Evolutionary conservation across 2,329 filamentous ascomycete genomes (phyloP).

Genomic region (Didymellaceae sp.): DNA sequence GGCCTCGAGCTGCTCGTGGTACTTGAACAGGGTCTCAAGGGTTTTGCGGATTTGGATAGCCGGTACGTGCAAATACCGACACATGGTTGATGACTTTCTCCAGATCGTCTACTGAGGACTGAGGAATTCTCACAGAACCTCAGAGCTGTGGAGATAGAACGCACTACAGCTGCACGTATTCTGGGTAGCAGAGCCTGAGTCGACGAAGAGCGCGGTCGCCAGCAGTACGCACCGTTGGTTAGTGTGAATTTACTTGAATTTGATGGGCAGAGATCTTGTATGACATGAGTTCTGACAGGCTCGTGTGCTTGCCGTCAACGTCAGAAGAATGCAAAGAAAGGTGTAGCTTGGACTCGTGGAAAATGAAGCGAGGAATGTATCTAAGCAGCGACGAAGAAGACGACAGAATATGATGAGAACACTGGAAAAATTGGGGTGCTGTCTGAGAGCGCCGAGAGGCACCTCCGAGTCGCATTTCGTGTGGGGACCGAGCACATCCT

Average conservation of each 20-base stretch:
- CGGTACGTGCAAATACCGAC: too few species aligned
- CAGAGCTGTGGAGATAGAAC: too few species aligned
- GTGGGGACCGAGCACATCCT: slow-evolving; percentile 16
- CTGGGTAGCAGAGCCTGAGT: too few species aligned
- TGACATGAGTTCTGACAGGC: slow-evolving; percentile 6
- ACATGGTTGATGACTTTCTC: too few species aligned
- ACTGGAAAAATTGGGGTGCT: background rate
- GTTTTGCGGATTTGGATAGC: background rate
- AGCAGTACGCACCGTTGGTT: too few species aligned
- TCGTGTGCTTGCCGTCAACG: background rate
- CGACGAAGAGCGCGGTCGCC: too few species aligned
- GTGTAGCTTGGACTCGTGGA: slow-evolving; percentile 1
- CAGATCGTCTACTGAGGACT: too few species aligned
- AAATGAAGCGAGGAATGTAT: slow-evolving; percentile 5
- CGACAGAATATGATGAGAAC: background rate
- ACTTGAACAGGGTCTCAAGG: background rate
- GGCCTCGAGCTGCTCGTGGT: slow-evolving; percentile 15
- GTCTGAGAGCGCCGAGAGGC: background rate
- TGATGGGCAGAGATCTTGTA: background rate
- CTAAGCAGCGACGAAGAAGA: background rate
- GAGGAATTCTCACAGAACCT: too few species aligned
- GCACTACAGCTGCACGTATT: too few species aligned
- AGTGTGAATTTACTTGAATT: background rate
- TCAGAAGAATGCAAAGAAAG: slow-evolving; percentile 1
- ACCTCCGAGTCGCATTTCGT: background rate